Base-by-base conservation (phyloP, 768 basidiomycete species). In the Mycena latifolia region DNA sequence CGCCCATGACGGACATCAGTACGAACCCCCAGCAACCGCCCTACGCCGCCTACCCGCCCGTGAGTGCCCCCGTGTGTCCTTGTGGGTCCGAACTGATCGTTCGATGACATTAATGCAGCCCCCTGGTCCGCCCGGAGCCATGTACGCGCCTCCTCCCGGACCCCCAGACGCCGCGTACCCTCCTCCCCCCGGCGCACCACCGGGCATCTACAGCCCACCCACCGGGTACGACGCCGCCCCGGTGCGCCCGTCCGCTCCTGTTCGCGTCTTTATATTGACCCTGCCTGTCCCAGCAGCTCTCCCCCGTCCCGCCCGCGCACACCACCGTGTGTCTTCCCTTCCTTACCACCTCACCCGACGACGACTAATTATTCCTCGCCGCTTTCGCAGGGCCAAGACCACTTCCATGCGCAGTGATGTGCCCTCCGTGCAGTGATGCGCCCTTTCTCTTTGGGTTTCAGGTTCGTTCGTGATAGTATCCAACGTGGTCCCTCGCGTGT, bases 311-410 rank as follows among this genome's bases (percentile, higher is more conserved):
- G 12, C 25, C 35, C 3, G 58, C 58, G 4, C 58, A 50, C 27
- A 60, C 58, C 37, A 60, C 58, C 25, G 58, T 60, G 17, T 33
- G 57, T n/a, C n/a, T n/a, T 58, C 33, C 57, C 12, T 33, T 5
- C 45, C 11, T 27, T 22, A 11, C 2, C 24, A 11, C 29, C 37
- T 27, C 20, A 18, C 31, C 18, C 14, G 17, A 9, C 14, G 10
- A 15, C 8, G 8, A 17, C 24, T 28, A 1, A n/a, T 28, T n/a
- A n/a, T n/a, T n/a, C n/a, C n/a, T n/a, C n/a, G n/a, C n/a, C n/a
- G n/a, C n/a, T 55, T 20, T 39, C 37, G 37, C 37, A 57, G 56
- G 56, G 56, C 31, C 46, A 58, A 17, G 57, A 50, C 57, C 47
- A 48, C 47, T 48, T 24, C 18, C 31, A 11, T 28, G 22, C n/a